Conservation (phyloP, 495 filamentous ascomycete species). For the Aspergillus nidulans region DNA sequence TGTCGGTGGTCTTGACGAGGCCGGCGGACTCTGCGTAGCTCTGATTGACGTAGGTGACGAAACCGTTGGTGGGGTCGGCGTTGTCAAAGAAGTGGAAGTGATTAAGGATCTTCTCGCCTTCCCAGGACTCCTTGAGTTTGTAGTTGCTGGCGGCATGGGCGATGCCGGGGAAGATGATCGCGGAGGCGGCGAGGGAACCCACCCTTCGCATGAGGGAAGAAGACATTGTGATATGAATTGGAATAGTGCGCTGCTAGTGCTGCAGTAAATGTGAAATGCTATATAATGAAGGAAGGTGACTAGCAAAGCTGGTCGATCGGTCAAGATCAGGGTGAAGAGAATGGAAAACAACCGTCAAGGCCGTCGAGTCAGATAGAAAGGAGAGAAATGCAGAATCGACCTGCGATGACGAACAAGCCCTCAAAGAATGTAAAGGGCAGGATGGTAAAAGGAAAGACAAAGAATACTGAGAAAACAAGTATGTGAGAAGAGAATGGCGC, state of each 20-base stretch:
- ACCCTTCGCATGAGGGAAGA: constrained; percentile 16
- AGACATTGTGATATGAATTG: constrained; percentile 10
- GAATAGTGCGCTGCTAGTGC: not conserved
- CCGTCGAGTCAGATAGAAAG: constrained; percentile 6
- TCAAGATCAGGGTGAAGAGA: constrained; percentile 12
- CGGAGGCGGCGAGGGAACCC: constrained; percentile 19
- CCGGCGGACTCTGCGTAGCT: constrained; percentile 49
- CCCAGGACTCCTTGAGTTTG: constrained; percentile 40
- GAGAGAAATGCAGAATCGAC: constrained; percentile 19
- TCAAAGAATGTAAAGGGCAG: constrained; percentile 20
- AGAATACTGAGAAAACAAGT: constrained; percentile 10
- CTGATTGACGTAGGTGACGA: constrained; percentile 60
- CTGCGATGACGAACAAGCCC: constrained; percentile 11
- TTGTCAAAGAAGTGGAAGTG: constrained; percentile 47
- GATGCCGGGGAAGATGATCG: constrained; percentile 9
- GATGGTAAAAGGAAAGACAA: constrained; percentile 13
- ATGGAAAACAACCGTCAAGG: constrained; percentile 23
- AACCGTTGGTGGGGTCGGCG: constrained; percentile 66
- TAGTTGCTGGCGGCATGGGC: constrained; percentile 26
- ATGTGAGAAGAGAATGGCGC: constrained; percentile 9
- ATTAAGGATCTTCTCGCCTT: constrained; percentile 46
- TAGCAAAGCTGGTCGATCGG: constrained; percentile 1
- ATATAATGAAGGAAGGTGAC: not conserved
- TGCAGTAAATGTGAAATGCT: not conserved
- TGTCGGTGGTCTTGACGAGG: constrained; percentile 52